These are phyloP conservation scores for Choricystis sp. DNA, from an alignment of 139 green algal genomes.

Conservation along the genomic window DNA sequence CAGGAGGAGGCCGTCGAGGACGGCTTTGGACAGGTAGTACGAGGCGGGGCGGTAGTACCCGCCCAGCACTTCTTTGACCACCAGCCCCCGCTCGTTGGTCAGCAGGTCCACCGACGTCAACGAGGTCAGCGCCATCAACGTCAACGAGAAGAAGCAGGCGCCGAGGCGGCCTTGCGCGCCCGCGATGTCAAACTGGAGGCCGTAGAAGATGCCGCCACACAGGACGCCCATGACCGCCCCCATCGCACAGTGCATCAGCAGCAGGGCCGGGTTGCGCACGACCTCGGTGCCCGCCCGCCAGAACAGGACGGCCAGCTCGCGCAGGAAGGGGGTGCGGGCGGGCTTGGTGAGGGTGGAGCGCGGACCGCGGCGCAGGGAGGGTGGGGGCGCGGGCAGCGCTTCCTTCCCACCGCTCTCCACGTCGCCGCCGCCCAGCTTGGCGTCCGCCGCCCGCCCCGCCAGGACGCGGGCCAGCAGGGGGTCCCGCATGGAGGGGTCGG, in stretches of 20 bases:
- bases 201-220: conserved; percentile 45
- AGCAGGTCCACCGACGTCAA: conserved; percentile 53
- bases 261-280: conserved; percentile 43
- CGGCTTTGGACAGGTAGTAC: conserved; percentile 42
- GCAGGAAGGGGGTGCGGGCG: conserved; percentile 3
- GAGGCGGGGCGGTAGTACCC: conserved; percentile 37
- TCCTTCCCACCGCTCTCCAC: not conserved
- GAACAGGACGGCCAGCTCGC: conserved; percentile 43
- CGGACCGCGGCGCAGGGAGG: not conserved
- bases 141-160: conserved; percentile 60
- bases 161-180: conserved; percentile 47
- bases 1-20: conserved; percentile 58
- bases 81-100: conserved; percentile 38
- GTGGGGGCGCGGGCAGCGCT: not conserved
- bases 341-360: not conserved
- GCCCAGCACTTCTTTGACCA: conserved; percentile 20
- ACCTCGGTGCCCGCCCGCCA: conserved; percentile 48
- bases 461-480: conserved; percentile 5
- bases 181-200: conserved; percentile 26
- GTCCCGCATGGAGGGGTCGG: conserved; percentile 11
- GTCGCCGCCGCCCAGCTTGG: not conserved
- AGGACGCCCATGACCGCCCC: conserved; percentile 38
- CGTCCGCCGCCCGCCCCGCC: not conserved
- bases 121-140: conserved; percentile 56
- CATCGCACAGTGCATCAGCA: conserved; percentile 40